Conservation (phyloP, 116 monocot species). For the Trichopus zeylanicus region DNA sequence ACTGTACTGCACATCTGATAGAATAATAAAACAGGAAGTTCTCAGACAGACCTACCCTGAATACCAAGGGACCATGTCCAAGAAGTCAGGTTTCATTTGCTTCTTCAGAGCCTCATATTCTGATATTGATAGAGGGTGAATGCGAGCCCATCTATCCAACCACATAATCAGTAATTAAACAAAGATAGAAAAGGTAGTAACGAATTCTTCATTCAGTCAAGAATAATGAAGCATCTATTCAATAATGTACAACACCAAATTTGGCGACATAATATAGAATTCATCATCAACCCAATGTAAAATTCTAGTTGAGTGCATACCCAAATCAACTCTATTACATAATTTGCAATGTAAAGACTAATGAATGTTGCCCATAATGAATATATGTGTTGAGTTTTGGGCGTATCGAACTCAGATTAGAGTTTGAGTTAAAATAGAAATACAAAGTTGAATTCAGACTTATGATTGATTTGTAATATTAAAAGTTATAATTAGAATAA, state of each 20-base stretch:
- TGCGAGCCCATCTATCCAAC: conserved; percentile 78
- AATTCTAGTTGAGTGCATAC: conserved; percentile 31
- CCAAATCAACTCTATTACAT: conserved; percentile 89
- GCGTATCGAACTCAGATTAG: too few relatives aligned
- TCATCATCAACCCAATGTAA: not conserved
- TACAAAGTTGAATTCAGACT: too few relatives aligned
- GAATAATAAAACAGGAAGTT: conserved; percentile 1
- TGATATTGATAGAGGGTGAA: conserved; percentile 69
- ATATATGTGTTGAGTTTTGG: too few relatives aligned
- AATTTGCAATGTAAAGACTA: conserved; percentile 96
- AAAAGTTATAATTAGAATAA: too few relatives aligned
- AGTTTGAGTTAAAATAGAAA: too few relatives aligned
- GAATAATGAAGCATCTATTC: too few relatives aligned
- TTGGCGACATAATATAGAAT: not conserved
- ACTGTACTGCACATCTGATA: not conserved
- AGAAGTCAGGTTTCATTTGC: conserved; percentile 94
- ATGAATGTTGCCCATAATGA: conserved; percentile 99
- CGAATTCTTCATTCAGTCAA: too few relatives aligned
- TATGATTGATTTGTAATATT: too few relatives aligned
- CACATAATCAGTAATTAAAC: not conserved
- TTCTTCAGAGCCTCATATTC: conserved; percentile 91
- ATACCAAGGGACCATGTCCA: conserved; percentile 99
- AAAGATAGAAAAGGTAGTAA: too few relatives aligned
- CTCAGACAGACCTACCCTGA: conserved; percentile 99
- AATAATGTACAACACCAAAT: too few relatives aligned